Percentiles rank a stretch among this genome's conserved stretches.
phyloP scores from a whole-genome alignment of 176 grass and related monocot genomes.

The Pharus latifolius region DNA sequence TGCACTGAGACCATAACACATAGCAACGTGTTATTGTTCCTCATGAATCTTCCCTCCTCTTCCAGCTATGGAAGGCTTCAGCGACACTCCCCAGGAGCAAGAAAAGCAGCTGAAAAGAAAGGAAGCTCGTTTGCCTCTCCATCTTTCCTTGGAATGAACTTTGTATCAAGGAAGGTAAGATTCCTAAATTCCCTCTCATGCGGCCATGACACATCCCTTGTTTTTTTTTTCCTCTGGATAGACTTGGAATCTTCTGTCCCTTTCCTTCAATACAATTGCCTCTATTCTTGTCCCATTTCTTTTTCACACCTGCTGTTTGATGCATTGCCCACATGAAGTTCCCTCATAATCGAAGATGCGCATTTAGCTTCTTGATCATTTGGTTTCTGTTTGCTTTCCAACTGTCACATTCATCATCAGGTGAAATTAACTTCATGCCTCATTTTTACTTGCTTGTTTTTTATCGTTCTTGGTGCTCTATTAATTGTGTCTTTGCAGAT shows the following conservation, averaged over 20 bases:
- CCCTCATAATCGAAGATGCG: too few species aligned
- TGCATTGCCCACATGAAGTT: conserved; percentile 20
- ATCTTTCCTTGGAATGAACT: conserved; percentile 23
- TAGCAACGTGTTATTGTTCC: too few species aligned
- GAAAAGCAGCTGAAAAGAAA: conserved; percentile 6
- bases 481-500: neutral
- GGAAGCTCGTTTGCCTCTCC: conserved; percentile 10
- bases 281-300: neutral
- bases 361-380: conserved; percentile 6
- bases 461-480: neutral
- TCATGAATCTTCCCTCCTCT: too few species aligned
- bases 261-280: conserved; percentile 4
- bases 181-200: neutral
- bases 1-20: too few species aligned
- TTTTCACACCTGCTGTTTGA: neutral
- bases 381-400: neutral
- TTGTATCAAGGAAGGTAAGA: conserved; percentile 28
- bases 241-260: conserved; percentile 25
- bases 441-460: neutral
- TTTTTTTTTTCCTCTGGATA: neutral
- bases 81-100: neutral
- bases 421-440: neutral
- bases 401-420: conserved; percentile 3
- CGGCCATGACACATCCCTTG: neutral
- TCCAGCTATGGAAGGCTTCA: too few species aligned